Base-by-base conservation (phyloP, 345 rosid species). In the Arabidopsis arenosa region DNA sequence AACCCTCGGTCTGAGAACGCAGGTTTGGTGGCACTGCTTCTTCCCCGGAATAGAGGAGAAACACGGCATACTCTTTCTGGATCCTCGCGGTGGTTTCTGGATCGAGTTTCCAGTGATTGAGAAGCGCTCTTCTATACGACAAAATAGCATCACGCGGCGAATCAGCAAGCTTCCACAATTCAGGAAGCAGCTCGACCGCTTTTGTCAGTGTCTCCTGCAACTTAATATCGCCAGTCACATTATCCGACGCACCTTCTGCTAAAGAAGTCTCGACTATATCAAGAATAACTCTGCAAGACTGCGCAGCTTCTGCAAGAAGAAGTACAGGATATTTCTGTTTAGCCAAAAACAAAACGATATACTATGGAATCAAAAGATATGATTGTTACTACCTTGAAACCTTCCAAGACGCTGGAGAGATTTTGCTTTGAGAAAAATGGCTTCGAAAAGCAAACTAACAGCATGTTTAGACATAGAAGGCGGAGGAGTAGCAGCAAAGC, bases 111-210 rank as follows among this genome's bases (percentile, higher is more conserved):
- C 97, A 92, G 43, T 76, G 83, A 68, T 82, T 82, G 64, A 88
- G 93, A 47, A 92, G 90, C 13, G 92, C 93, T 68, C 86, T 58
- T 43, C 96, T 81, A 70, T 88, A 92, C 5, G 96, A 85, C 81
- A 89, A 58, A 40, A 86, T 80, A 72, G 92, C 85, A 72, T 92
- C 97, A 43, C 70, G 81, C 0, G 87, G 84, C 26, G 75, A 83
- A 75, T 88, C 90, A 52, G 89, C 86, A 55, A 81, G 89, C 75
- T 88, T 90, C 93, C 93, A 90, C 53, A 92, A 75, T 66, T 92
- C 87, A 37, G 97, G 97, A 83, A 92, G 97, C 82, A 92, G 82
- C 80, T 89, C 92, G 0, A 92, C 89, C 0, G 97, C 96, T 81
- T 88, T 89, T 21, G 43, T 80, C 44, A 90, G 43, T 17, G 87